Percentiles rank a stretch among this genome's conserved stretches.
Conservation (phyloP, 2,329 filamentous ascomycete species). For the Orbilia ellipsospora region DNA sequence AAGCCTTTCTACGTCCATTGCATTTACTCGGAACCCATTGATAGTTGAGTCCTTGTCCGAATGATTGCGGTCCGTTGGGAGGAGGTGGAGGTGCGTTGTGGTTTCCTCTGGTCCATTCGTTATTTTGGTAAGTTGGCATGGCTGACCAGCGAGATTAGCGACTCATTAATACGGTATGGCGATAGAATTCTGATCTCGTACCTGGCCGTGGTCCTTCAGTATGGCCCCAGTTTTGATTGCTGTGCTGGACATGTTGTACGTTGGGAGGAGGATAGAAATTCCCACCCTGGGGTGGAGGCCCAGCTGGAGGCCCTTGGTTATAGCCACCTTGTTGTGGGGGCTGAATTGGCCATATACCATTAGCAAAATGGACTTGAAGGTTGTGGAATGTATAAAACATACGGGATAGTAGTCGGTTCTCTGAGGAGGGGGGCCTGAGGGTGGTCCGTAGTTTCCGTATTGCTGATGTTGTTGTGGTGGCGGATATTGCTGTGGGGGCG, state of each 20-base stretch:
- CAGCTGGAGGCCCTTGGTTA: constrained; percentile 31
- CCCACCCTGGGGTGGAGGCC: constrained; percentile 35
- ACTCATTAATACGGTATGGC: not conserved
- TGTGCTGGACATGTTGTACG: constrained; percentile 27
- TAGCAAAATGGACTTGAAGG: not conserved
- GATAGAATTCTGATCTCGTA: constrained; percentile 13
- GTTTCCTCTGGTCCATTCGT: constrained; percentile 42
- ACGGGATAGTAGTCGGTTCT: constrained; percentile 29
- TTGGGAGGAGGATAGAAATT: constrained; percentile 38
- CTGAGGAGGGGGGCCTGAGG: constrained; percentile 31
- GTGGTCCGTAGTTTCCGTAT: constrained; percentile 45
- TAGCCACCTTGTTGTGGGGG: constrained; percentile 21
- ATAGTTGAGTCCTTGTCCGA: constrained; percentile 49
- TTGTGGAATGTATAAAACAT: constrained; percentile 1
- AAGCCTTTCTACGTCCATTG: constrained; percentile 76
- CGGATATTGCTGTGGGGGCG: constrained; percentile 35
- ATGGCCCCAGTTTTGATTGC: constrained; percentile 37
- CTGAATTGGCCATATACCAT: constrained; percentile 5
- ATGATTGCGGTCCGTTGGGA: constrained; percentile 39
- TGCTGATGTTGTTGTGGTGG: constrained; percentile 11
- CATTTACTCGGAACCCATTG: constrained; percentile 66
- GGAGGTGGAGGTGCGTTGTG: constrained; percentile 40
- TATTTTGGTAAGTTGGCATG: constrained; percentile 42
- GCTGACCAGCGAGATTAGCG: constrained; percentile 15
- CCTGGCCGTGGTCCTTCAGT: constrained; percentile 42